A percentile compares a stretch with the other conserved stretches of the same genome.
phyloP scores from a whole-genome alignment of 805 yeast species.

The Yarrowia osloensis region DNA sequence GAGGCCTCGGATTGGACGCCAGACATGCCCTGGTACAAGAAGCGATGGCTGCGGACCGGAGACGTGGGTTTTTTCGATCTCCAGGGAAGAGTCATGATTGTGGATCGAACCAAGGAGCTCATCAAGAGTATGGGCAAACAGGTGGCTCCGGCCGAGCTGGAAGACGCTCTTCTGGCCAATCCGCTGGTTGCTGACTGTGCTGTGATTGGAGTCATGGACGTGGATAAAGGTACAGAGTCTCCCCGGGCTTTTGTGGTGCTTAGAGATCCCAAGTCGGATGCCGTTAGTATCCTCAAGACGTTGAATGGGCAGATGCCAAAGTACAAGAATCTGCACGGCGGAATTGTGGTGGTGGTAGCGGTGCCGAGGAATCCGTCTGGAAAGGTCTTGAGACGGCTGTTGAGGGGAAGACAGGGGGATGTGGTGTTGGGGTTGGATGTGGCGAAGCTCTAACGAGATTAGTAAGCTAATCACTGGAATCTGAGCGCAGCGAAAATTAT shows the following conservation, averaged over 20 bases:
- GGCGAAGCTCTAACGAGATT: not conserved
- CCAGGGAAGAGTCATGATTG: slow-evolving; percentile 52
- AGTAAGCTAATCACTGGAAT: not conserved
- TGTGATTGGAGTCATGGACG: slow-evolving; percentile 68
- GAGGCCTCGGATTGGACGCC: slow-evolving; percentile 33
- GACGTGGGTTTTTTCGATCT: slow-evolving; percentile 54
- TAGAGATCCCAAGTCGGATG: slow-evolving; percentile 31
- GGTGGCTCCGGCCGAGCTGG: slow-evolving; percentile 93
- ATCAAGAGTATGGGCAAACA: slow-evolving; percentile 59
- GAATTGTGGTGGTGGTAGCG: slow-evolving; percentile 68
- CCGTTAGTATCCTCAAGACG: slow-evolving; percentile 38
- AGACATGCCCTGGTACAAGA: slow-evolving; percentile 4
- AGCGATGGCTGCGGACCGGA: slow-evolving; percentile 59
- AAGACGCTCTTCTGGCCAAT: slow-evolving; percentile 75
- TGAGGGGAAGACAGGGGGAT: slow-evolving; percentile 55
- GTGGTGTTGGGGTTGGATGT: slow-evolving; percentile 32
- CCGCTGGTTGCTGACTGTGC: slow-evolving; percentile 83
- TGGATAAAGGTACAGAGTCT: slow-evolving; percentile 73
- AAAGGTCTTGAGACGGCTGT: slow-evolving; percentile 86
- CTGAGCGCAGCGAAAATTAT: not conserved
- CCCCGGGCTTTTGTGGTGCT: slow-evolving; percentile 45
- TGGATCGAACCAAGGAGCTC: slow-evolving; percentile 44
- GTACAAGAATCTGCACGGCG: slow-evolving; percentile 47
- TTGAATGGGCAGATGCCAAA: slow-evolving; percentile 43
- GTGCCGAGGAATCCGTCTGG: slow-evolving; percentile 95